Base-by-base conservation (phyloP, 495 filamentous ascomycete genomes). In the Aspergillus baeticus region DNA sequence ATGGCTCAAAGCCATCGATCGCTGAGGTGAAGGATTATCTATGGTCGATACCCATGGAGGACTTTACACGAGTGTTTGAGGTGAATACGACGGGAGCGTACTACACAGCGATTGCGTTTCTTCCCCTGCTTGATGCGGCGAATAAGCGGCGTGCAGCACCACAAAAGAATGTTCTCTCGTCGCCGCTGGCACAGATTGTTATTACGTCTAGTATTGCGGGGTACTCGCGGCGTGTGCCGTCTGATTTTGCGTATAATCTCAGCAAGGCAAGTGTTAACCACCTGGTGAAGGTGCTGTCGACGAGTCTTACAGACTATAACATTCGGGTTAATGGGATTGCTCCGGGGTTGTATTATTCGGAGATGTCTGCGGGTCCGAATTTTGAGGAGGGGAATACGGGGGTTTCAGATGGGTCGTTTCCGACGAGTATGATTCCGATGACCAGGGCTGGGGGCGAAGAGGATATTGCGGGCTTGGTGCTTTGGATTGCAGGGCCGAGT, bases 301-400 rank as follows among this genome's bases (percentile, higher is more conserved):
- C 76, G 1, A 61, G 61, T 17, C 67, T 87, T 26, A 75, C 74
- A 14, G 72, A 76, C 18, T 88, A 84, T 69, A 65, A 77, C 57
- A 88, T 91, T 48, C 71, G 84, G 0, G 70, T 79, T 8, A 90
- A 89, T 72, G 77, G 80, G n/a, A 77, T 90, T 22, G 81, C 83
- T 8, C 86, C 87, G 26, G 87, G 87, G 17, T 34, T 87, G 23
- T 89, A 81, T 66, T 77, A 81, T 2, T 84, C 81, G 23, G 86
- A 88, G 46, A 86, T 88, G 84, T 75, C 85, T 3, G 50, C 37
- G 2, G 70, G 13, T 1, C 0, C 14, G 37, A 73, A 22, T 20
- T 45, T 38, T 55, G 14, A 49, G 13, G 62, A 41, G 6, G 53
- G 48, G 11, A 67, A 66, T 35, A 59, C 52, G 44, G 57, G 57